phyloP scores from a whole-genome alignment of 768 basidiomycete species.

The Lentinula sp. region DNA sequence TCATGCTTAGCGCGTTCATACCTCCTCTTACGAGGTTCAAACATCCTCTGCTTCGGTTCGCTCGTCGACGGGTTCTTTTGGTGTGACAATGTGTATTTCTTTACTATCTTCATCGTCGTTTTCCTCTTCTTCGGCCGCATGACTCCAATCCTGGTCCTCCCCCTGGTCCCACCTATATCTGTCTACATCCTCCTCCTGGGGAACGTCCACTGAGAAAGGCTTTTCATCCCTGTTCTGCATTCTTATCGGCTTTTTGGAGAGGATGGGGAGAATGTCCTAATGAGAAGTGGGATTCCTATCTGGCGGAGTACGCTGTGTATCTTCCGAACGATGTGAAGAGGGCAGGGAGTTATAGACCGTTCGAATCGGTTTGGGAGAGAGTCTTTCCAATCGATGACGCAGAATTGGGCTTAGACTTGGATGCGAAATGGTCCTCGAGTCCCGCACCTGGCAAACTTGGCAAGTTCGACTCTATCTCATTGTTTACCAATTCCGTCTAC shows the following conservation, averaged over 20 bases:
- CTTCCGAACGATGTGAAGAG: constrained; percentile 49
- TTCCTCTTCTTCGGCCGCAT: too few species aligned
- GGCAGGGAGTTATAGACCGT: constrained; percentile 53
- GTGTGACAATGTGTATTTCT: constrained; percentile 46
- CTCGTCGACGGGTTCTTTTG: constrained; percentile 54
- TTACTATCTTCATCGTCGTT: constrained; percentile 31
- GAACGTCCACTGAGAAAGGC: constrained; percentile 47
- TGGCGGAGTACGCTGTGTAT: constrained; percentile 49
- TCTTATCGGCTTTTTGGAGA: constrained; percentile 42
- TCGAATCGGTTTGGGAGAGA: constrained; percentile 48
- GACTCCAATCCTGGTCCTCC: constrained; percentile 50
- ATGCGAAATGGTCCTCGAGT: constrained; percentile 11
- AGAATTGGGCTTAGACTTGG: constrained; percentile 18
- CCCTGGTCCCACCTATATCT: constrained; percentile 60
- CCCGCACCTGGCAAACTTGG: not conserved
- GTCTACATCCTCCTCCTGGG: constrained; percentile 38
- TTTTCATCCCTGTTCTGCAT: constrained; percentile 53
- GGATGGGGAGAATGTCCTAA: constrained; percentile 66
- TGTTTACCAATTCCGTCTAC: not conserved
- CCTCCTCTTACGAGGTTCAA: constrained; percentile 35
- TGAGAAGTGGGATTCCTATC: constrained; percentile 69
- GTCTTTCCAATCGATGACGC: constrained; percentile 24
- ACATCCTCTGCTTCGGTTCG: constrained; percentile 43
- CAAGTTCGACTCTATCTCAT: constrained; percentile 16
- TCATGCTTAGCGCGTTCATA: constrained; percentile 23